Evolutionary conservation across 169 alveolate species (phyloP).

Genomic region (Plasmodium inui): DNA sequence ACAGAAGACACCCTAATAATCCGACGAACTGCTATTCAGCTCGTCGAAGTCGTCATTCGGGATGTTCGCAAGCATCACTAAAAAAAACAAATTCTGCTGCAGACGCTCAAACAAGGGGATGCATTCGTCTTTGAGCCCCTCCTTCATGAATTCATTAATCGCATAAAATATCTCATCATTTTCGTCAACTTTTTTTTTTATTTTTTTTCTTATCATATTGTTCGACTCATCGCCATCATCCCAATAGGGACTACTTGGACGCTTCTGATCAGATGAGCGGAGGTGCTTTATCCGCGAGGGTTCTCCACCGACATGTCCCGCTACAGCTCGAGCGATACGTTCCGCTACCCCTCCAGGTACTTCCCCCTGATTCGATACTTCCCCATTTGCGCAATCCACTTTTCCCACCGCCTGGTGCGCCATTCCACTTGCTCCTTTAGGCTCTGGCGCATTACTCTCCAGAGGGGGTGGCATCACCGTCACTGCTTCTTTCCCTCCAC

Average conservation of each 20-base stretch:
- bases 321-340: not conserved
- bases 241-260: not conserved
- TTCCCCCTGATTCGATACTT: not conserved
- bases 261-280: not conserved
- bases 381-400: not conserved
- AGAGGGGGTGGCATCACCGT: not conserved
- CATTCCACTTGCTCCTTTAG: not conserved
- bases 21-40: conserved; percentile 13
- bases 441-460: not conserved
- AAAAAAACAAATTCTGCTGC: conserved; percentile 57
- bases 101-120: conserved; percentile 59
- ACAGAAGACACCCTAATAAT: conserved; percentile 8
- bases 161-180: conserved; percentile 35
- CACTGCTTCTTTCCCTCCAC: not conserved
- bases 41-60: conserved; percentile 49
- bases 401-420: not conserved
- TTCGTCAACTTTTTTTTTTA: conserved; percentile 25
- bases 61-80: conserved; percentile 50
- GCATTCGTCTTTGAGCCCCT: conserved; percentile 55
- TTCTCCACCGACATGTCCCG: not conserved
- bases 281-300: not conserved
- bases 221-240: not conserved
- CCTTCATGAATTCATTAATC: conserved; percentile 32
- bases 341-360: too few species aligned
- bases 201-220: conserved; percentile 8